Evolutionary conservation across 2,329 filamentous ascomycete genomes (phyloP), one percentile per base, ranked within the genome.

Genomic region (Arthrobotrys megalospora): DNA sequence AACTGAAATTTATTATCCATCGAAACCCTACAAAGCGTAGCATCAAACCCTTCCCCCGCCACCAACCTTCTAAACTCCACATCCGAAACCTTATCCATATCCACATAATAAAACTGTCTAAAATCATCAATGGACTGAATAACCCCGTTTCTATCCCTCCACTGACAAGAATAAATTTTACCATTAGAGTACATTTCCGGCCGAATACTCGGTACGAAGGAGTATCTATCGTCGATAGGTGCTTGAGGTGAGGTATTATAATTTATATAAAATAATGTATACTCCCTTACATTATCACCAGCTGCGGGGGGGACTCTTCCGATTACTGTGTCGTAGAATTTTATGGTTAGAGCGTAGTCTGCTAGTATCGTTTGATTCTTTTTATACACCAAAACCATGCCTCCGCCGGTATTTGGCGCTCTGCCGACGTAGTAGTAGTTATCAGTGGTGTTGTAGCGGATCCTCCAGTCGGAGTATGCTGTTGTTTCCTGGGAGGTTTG

Each of bases 1-100:
- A 60, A 41, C 38, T 43, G 53, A 34, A 60, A 41, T 16, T 6
- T 60, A 7, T 60, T 43, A 43, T 38, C 34, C 10, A 11, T 41
- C 34, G 53, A 60, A 3, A 14, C 34, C 1, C 11, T 24, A n/a
- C 53, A 60, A 19, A 10, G 32, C 2, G n/a, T 21, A 1, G n/a
- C 34, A 60, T 43, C 53, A 7, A 43, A 12, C 12, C 53, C 53
- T 24, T 3, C 16, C 3, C 0, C 53, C 4, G 28, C 16, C n/a
- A 41, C 53, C 10, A 60, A 14, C 1, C 14, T n/a, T 16, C 53
- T 60, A 43, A 60, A 60, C 34, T 60, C 5, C 3, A 34, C 19
- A 43, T 60, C 53, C 8, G 34, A 16, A 28, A 60, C 24, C 3
- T 24, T 21, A 43, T 38, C 53, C 10, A 43, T 2, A 11, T 60